Evolutionary conservation across 768 basidiomycete genomes (phyloP), one percentile per base, ranked within the genome.

Genomic region (Trametes meyenii): DNA sequence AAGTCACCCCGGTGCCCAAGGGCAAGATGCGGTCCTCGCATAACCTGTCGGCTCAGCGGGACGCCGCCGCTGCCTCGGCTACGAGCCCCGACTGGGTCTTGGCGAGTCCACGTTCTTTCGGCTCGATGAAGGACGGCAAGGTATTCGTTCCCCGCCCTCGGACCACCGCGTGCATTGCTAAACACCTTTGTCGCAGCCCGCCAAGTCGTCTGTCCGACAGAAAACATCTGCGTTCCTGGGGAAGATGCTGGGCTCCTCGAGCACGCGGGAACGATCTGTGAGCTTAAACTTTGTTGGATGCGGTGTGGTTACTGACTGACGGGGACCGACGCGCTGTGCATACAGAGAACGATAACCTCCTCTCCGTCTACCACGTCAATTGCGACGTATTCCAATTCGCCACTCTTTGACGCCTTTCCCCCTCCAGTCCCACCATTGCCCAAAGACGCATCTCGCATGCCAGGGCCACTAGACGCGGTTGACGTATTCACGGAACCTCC

Each of bases 211-310:
- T 6, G 86, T 93, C 59, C 77, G 89, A 63, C 82, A 85, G 39
- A 93, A 90, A 72, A 90, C 90, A n/a, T 89, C 83, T 67, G 89
- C 89, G 48, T 86, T 94, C 70, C 78, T 89, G 64, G 90, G 89
- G 2, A 92, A 87, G 74, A 88, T 94, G 86, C 75, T 88, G 40
- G 89, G 90, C 3, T 83, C 87, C 66, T 79, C 76, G 50, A 81
- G 81, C 35, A 79, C 84, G 33, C 81, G 89, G 50, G 89, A 91
- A 71, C 84, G 88, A 74, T 86, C 85, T 55, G 89, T 91, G 74
- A 71, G 75, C 62, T 36, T n/a, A 39, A 23, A 42, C 45, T 57
- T 38, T 54, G 33, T 50, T 50, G 48, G 43, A 13, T 29, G 24
- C 26, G 23, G 46, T 49, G 8, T 45, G 42, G 36, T 33, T 33